Percentiles rank a stretch among this genome's conserved stretches.
These are phyloP conservation scores for Chaetomium olivaceum DNA, from an alignment of 2,329 filamentous ascomycete species.

Conservation along the genomic window DNA sequence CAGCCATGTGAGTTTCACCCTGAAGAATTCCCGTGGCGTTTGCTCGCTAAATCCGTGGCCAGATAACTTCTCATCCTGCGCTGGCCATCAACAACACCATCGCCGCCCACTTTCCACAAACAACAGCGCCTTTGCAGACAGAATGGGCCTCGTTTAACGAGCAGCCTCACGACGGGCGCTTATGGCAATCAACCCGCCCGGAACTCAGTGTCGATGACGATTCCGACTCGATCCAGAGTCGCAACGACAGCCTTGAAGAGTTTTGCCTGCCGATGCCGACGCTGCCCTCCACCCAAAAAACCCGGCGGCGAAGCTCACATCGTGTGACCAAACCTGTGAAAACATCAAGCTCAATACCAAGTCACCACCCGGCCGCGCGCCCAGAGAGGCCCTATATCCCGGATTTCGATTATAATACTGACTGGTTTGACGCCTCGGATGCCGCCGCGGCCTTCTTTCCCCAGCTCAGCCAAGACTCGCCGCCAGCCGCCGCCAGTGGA, in stretches of 20 bases:
- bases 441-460: slow-evolving; percentile 6
- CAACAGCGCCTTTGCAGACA: slow-evolving; percentile 4
- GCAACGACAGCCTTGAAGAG: slow-evolving; percentile 26
- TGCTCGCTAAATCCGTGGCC: neutral
- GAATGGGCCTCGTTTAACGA: slow-evolving; percentile 26
- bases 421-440: slow-evolving; percentile 16
- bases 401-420: slow-evolving; percentile 15
- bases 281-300: slow-evolving; percentile 9
- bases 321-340: slow-evolving; percentile 20
- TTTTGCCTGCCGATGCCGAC: slow-evolving; percentile 10
- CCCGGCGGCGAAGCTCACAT: slow-evolving; percentile 20
- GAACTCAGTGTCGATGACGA: slow-evolving; percentile 29
- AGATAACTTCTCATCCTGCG: slow-evolving; percentile 6
- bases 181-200: slow-evolving; percentile 20
- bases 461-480: neutral
- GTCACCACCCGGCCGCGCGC: neutral
- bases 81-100: slow-evolving; percentile 12
- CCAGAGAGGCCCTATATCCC: slow-evolving; percentile 12
- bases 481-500: neutral
- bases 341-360: neutral
- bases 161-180: slow-evolving; percentile 12
- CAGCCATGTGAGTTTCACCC: slow-evolving; percentile 20
- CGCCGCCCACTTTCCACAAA: slow-evolving; percentile 2
- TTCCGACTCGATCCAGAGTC: slow-evolving; percentile 29
- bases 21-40: too few species aligned